Conservation (phyloP, 768 basidiomycete species). For the Auricularia sp. region DNA sequence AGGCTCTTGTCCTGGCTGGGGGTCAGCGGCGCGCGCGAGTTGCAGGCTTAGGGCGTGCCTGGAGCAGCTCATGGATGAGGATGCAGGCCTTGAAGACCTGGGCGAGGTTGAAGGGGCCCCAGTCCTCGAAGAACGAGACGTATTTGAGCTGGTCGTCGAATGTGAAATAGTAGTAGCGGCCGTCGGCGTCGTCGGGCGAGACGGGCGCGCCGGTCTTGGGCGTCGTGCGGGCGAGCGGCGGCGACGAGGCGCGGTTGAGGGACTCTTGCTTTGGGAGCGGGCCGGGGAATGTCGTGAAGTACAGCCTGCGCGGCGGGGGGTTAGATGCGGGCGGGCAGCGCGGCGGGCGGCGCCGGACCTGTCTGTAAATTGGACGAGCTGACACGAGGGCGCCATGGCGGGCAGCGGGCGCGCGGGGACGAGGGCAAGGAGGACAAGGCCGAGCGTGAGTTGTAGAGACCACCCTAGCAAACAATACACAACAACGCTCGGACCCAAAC, state of each 20-base stretch:
- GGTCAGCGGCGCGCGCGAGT: constrained; percentile 18
- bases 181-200: constrained; percentile 59
- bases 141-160: constrained; percentile 89
- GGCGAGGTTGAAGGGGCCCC: constrained; percentile 86
- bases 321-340: too few species aligned
- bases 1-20: constrained; percentile 60
- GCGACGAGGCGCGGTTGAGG: constrained; percentile 59
- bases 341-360: neutral
- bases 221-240: constrained; percentile 46
- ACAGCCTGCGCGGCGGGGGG: constrained; percentile 41
- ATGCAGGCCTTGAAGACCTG: constrained; percentile 92
- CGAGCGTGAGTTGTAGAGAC: neutral
- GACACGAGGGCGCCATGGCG: constrained; percentile 7
- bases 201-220: constrained; percentile 37
- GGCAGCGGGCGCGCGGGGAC: neutral
- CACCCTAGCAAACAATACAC: too few species aligned
- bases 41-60: constrained; percentile 21
- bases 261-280: constrained; percentile 56
- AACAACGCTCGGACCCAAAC: neutral
- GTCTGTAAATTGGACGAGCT: constrained; percentile 12
- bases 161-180: constrained; percentile 82
- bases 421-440: neutral
- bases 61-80: constrained; percentile 78
- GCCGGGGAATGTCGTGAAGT: constrained; percentile 81
- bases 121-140: constrained; percentile 90